Conservation (phyloP, 805 yeast species). For the Myxozyma sirexii region DNA sequence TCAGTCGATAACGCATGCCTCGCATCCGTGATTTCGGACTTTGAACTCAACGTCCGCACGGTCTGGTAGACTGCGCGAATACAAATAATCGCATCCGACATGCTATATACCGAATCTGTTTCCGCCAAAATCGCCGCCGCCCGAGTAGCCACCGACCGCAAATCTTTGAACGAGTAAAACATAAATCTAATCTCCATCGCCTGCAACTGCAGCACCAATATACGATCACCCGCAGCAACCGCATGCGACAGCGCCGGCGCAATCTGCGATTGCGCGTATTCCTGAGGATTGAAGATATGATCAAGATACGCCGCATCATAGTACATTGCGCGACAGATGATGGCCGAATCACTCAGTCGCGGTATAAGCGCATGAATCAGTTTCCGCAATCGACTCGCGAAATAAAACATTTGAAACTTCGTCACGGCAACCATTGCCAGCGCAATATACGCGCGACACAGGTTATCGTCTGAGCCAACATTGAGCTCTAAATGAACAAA, state of each 20-base stretch:
- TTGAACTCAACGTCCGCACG: slow-evolving; percentile 10
- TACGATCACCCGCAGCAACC: slow-evolving; percentile 27
- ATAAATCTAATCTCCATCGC: slow-evolving; percentile 10
- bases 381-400: slow-evolving; percentile 16
- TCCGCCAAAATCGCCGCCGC: slow-evolving; percentile 1
- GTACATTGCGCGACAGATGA: slow-evolving; percentile 15
- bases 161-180: slow-evolving; percentile 8
- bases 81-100: slow-evolving; percentile 14
- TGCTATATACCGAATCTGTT: slow-evolving; percentile 8
- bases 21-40: slow-evolving; percentile 4
- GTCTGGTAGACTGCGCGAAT: slow-evolving; percentile 17
- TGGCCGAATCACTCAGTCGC: background rate
- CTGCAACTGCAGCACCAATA: slow-evolving; percentile 22
- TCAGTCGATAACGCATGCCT: slow-evolving; percentile 17
- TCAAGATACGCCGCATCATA: slow-evolving; percentile 14
- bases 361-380: slow-evolving; percentile 7
- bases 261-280: background rate
- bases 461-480: slow-evolving; percentile 22
- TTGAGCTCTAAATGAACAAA: slow-evolving; percentile 8
- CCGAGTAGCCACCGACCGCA: slow-evolving; percentile 1
- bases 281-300: slow-evolving; percentile 6
- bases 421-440: slow-evolving; percentile 28
- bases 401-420: slow-evolving; percentile 14
- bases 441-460: slow-evolving; percentile 20
- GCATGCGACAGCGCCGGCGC: slow-evolving; percentile 12